phyloP scores from a whole-genome alignment of 1,284 basidiomycete species.

The Chiua sp. region DNA sequence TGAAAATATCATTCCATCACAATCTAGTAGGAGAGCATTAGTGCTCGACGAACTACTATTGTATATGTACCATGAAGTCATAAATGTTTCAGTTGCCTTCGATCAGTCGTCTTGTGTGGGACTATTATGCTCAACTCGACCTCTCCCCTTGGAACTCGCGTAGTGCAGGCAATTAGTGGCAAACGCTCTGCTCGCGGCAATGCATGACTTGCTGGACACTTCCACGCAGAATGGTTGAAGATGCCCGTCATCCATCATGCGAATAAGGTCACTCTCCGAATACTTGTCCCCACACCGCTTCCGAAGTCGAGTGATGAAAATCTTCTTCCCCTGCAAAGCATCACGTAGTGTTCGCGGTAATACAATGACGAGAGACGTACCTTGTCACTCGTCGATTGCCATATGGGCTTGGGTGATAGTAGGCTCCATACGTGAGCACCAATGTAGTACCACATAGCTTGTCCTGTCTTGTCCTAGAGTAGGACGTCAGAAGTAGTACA shows the following conservation, averaged over 20 bases:
- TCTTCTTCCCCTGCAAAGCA: conserved; percentile 38
- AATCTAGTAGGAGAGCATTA: no score
- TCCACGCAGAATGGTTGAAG: conserved; percentile 48
- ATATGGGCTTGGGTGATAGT: conserved; percentile 35
- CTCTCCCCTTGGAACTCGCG: conserved; percentile 13
- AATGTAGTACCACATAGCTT: conserved; percentile 48
- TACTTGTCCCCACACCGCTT: conserved; percentile 33
- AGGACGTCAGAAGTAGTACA: conserved; percentile 1
- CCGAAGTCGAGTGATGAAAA: conserved; percentile 40
- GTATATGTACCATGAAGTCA: background rate
- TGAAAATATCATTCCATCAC: no score
- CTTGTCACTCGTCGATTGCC: conserved; percentile 42
- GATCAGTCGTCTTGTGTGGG: background rate
- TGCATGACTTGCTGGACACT: conserved; percentile 37
- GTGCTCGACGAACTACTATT: no score
- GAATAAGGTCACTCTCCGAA: conserved; percentile 34
- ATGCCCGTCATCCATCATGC: conserved; percentile 40
- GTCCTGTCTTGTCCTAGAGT: conserved; percentile 36
- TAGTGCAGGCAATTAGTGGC: conserved; percentile 27
- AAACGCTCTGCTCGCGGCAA: conserved; percentile 28
- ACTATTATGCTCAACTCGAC: background rate
- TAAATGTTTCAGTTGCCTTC: background rate
- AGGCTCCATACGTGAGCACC: conserved; percentile 48
- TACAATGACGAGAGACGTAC: conserved; percentile 29
- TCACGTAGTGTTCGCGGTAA: background rate